Evolutionary conservation across 768 basidiomycete species (phyloP), one percentile per base, ranked within the genome.

Genomic region (Scleroderma bovista): DNA sequence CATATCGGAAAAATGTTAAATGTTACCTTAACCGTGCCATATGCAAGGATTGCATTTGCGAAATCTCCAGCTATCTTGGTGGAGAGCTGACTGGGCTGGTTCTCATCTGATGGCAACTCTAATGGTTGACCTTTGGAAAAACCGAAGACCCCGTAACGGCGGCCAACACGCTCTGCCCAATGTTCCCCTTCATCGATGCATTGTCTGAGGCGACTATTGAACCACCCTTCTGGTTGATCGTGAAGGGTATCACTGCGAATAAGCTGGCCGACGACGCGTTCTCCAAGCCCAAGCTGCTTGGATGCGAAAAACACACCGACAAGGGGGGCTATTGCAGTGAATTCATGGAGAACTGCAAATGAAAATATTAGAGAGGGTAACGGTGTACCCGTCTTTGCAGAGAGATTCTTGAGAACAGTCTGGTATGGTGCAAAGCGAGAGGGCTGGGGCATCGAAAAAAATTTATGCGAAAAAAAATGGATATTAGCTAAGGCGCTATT

Each of bases 311-410:
- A 95, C 34, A 88, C 62, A 32, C 81, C 78, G 4, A 85, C 76
- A 24, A 93, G 75, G 2, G 93, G 90, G 0, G 81, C 73, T 45
- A 93, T 60, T 0, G 93, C 91, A 0, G 91, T 93, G 11, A 90
- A 55, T 61, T 96, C 93, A 61, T 96, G 93, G 2, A 96, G 73
- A 47, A 93, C 69, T 6, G 79, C 82, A 56, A 96, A 95, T 0
- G 92, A 90, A 37, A 88, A 79, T 55, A 54, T 46, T 44, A 96
- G 77, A 11, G 90, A 91, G 1, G 90, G 75, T 1, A 94, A 62
- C 13, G 89, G 88, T 2, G 87, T 75, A 16, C 86, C 80, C 16
- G 90, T 90, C 33, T 83, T 78, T 6, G 74, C 67, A 16, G 92
- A 83, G 11, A 93, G 60, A 2, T 75, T 68, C 16, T 73, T 68